A percentile compares a stretch with the other conserved stretches of the same genome.
phyloP scores from a whole-genome alignment of 1,139 yeast genomes.

The Lodderomyces jiufengensis region DNA sequence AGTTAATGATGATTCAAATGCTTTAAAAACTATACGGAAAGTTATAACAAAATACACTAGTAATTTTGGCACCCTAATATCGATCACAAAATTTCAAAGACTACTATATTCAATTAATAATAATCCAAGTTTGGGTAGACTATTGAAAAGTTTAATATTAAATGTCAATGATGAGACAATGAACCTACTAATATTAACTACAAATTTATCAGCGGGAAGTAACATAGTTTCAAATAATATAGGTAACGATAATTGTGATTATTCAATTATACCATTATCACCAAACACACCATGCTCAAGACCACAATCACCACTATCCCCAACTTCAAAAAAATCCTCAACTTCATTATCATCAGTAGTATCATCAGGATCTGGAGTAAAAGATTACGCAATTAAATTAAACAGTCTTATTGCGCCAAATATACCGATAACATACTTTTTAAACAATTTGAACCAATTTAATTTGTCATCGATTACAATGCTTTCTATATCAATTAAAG shows the following conservation, averaged over 20 bases:
- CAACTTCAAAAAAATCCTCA: no score
- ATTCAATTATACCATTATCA: no score
- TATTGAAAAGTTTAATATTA: slow-evolving; percentile 6
- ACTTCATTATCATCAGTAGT: no score
- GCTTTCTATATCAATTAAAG: slow-evolving; percentile 5
- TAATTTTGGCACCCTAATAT: slow-evolving; percentile 7
- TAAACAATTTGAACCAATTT: slow-evolving; percentile 1
- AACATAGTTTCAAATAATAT: no score
- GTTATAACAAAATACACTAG: slow-evolving; percentile 3
- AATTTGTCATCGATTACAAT: slow-evolving; percentile 1
- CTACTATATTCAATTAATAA: slow-evolving; percentile 1
- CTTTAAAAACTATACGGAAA: slow-evolving; percentile 2
- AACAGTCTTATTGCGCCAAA: slow-evolving; percentile 7
- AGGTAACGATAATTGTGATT: no score
- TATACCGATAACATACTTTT: slow-evolving; percentile 6
- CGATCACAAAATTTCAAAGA: slow-evolving; percentile 6
- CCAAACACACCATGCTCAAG: no score
- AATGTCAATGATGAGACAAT: slow-evolving; percentile 7
- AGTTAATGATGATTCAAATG: slow-evolving; percentile 6
- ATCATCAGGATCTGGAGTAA: no score
- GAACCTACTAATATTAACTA: slow-evolving; percentile 4
- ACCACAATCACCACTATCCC: no score
- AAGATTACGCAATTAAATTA: slow-evolving; percentile 1
- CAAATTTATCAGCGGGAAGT: no score
- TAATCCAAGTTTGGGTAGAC: slow-evolving; percentile 3